Evolutionary conservation across 805 yeast species (phyloP), one percentile per base, ranked within the genome.

Genomic region (Kazachstania taianensis): DNA sequence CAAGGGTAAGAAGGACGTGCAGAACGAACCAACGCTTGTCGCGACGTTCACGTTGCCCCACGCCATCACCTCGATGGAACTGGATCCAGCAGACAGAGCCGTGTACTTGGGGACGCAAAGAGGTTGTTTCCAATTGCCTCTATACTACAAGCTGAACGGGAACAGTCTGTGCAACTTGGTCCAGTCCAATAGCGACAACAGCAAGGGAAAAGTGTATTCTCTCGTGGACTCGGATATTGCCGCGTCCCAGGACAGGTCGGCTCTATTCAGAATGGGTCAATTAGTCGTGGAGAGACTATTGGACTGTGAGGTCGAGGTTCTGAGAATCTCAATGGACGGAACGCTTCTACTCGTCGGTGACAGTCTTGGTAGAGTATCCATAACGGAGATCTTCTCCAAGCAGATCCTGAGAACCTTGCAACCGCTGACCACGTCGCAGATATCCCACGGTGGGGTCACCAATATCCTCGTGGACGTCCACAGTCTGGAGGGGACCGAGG

Each of bases 81-180:
- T 72, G 5, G 97, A 89, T 55, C 85, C 94, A 1, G 84, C 87
- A 0, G 83, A 77, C 48, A 66, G 97, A 47, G 68, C 75, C 2
- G 39, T 82, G 1, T 89, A 81, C 52, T 72, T 71, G 6, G 96
- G 95, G 1, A 58, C 80, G 12, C 48, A 59, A 2, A 68, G 73
- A 41, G 96, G 95, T 9, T 48, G 53, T 27, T 47, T 41, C 33
- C 33, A 42, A 9, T 34, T 59, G 24, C 41, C 53, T 7, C 40
- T 57, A 15, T 54, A 41, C 20, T 59, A 58, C 22, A 61, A 59
- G 44, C 31, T 55, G 25, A 42, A 39, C 26, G 58, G 59, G 9
- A 65, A 69, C 17, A 52, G 61, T 9, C 69, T 69, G 41, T 65
- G 67, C 30, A 75, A 74, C 28, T 57, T 72, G 37, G 61, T 48